Conservation (phyloP, 108 stramenopile genomes). For the Nitzschia sp. region DNA sequence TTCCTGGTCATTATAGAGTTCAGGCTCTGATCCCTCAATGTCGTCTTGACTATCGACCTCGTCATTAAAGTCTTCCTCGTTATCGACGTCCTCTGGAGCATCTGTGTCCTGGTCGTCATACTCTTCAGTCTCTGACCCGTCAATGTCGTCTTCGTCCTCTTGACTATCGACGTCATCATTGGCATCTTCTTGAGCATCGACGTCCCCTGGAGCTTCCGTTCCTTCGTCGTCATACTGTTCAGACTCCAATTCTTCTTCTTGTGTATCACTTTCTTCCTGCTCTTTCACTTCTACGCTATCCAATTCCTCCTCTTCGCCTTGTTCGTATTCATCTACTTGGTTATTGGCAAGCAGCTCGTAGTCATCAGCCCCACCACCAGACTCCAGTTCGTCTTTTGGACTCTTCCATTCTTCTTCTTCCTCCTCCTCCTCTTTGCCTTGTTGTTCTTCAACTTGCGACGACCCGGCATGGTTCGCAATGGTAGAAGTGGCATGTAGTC, state of each 20-base stretch:
- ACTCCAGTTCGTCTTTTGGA: slow-evolving; percentile 3
- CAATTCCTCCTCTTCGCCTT: slow-evolving; percentile 24
- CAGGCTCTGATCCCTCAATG: background rate
- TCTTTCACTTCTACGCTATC: background rate
- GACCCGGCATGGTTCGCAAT: background rate
- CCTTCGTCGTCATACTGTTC: background rate
- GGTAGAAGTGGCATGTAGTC: too few species aligned
- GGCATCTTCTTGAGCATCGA: background rate
- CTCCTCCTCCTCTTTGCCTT: slow-evolving; percentile 6
- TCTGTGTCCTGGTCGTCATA: background rate
- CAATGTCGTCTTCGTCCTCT: background rate
- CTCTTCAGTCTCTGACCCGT: background rate
- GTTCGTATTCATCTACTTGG: background rate
- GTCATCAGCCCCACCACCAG: background rate
- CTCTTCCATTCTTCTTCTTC: slow-evolving; percentile 9
- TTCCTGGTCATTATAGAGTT: background rate
- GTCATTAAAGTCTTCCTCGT: background rate
- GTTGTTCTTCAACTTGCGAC: slow-evolving; percentile 14
- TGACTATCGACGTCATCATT: background rate
- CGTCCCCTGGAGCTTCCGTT: too few species aligned
- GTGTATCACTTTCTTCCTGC: background rate
- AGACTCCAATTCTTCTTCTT: slow-evolving; percentile 11
- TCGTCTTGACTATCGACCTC: background rate
- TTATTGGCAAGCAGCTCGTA: background rate
- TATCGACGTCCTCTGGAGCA: background rate